Percentiles rank a stretch among this genome's conserved stretches.
phyloP scores from a whole-genome alignment of 257 asterid species.

The Nicotiana sylvestris region DNA sequence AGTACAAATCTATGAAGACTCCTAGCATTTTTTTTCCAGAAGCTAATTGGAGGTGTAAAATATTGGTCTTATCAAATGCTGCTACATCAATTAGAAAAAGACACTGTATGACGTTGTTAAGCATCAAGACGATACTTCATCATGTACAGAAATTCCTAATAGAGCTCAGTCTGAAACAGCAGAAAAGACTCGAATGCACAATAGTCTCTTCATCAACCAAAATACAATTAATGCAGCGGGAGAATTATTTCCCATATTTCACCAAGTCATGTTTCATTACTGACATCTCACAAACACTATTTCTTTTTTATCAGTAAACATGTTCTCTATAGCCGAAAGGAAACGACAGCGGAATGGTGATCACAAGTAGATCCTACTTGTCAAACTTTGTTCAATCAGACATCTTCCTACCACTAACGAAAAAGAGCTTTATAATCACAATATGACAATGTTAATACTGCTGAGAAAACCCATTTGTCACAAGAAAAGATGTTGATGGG shows the following conservation, averaged over 20 bases:
- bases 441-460: no score
- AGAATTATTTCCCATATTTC: background rate
- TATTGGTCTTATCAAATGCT: background rate
- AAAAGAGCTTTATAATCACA: no score
- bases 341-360: background rate
- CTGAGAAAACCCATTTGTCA: no score
- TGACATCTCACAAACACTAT: background rate
- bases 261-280: background rate
- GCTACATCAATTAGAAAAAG: background rate
- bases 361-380: background rate
- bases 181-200: background rate
- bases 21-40: background rate
- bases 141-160: background rate
- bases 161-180: background rate
- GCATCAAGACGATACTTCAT: background rate
- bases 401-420: no score
- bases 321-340: background rate
- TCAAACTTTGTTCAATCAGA: no score
- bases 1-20: background rate
- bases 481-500: no score
- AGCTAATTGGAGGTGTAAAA: background rate
- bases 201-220: background rate
- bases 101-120: no score
- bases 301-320: background rate
- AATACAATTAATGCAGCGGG: background rate